A percentile compares a stretch with the other conserved stretches of the same genome.
These are phyloP conservation scores for Bryoglossum gracile DNA, from an alignment of 495 filamentous ascomycete species.

Conservation along the genomic window DNA sequence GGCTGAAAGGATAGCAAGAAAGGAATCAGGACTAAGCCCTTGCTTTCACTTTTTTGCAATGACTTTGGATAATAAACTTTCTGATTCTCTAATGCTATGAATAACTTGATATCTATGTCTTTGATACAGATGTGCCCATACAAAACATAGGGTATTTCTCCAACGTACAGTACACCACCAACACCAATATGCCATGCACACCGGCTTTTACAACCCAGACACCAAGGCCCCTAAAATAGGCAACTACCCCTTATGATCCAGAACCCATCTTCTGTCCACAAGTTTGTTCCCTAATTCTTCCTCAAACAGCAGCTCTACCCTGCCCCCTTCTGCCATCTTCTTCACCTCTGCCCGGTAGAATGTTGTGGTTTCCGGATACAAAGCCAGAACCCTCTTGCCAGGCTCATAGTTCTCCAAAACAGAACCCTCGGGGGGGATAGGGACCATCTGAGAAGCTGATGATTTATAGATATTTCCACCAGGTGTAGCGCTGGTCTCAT, in stretches of 20 bases:
- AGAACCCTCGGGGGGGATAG: constrained; percentile 58
- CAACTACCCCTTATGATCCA: constrained; percentile 50
- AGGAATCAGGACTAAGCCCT: no score
- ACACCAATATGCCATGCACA: neutral
- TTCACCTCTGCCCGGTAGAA: constrained; percentile 97
- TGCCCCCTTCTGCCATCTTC: constrained; percentile 48
- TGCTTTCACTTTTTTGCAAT: no score
- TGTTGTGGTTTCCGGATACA: constrained; percentile 88
- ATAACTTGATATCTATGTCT: no score
- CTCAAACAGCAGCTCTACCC: constrained; percentile 66
- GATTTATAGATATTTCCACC: constrained; percentile 66
- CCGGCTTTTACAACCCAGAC: neutral
- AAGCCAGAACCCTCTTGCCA: constrained; percentile 73
- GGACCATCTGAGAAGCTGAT: constrained; percentile 71
- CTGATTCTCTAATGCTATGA: no score
- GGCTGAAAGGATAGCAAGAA: no score
- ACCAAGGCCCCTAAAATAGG: neutral
- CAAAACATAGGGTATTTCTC: no score
- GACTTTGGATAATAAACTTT: no score
- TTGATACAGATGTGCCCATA: no score
- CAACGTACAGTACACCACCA: no score
- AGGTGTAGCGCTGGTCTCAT: constrained; percentile 59
- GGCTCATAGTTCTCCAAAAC: constrained; percentile 62
- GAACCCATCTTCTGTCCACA: constrained; percentile 70
- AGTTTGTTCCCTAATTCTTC: constrained; percentile 71